phyloP scores from a whole-genome alignment of 768 basidiomycete species.

The Auricularia auricula-judae region DNA sequence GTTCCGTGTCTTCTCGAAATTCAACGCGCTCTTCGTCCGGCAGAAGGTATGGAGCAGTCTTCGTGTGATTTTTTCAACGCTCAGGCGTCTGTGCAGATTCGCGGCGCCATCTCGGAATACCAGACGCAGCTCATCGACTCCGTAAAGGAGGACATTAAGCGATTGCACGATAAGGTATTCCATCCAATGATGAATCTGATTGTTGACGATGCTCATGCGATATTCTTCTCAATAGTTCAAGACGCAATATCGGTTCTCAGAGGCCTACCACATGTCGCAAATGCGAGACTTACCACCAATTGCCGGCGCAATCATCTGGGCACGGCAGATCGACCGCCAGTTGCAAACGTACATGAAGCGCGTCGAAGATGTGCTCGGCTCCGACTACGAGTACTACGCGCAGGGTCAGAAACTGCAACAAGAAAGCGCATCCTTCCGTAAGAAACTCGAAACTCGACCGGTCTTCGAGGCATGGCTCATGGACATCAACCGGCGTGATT shows the following conservation, averaged over 20 bases:
- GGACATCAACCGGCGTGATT: constrained; percentile 87
- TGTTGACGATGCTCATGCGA: not conserved
- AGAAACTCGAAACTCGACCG: constrained; percentile 89
- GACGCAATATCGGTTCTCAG: constrained; percentile 88
- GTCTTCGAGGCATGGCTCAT: constrained; percentile 95
- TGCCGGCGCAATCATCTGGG: constrained; percentile 97
- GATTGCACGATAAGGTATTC: constrained; percentile 77
- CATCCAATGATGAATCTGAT: not conserved
- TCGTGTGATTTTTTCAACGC: not conserved
- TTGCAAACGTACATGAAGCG: constrained; percentile 96
- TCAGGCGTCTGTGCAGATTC: constrained; percentile 43
- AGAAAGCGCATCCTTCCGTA: constrained; percentile 83
- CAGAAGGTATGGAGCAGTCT: constrained; percentile 59
- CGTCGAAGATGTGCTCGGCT: constrained; percentile 95
- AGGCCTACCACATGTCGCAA: constrained; percentile 96
- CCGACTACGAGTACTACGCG: constrained; percentile 98
- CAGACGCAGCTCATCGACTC: constrained; percentile 98
- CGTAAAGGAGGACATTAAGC: constrained; percentile 96
- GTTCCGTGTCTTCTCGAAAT: constrained; percentile 98
- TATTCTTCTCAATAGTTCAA: constrained; percentile 53
- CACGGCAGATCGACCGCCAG: constrained; percentile 95
- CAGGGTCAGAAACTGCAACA: constrained; percentile 96
- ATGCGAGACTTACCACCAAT: constrained; percentile 99
- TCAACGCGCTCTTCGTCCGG: constrained; percentile 92
- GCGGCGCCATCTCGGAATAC: constrained; percentile 98